Evolutionary conservation across 345 rosid species (phyloP), one percentile per base, ranked within the genome.

Genomic region (Eucalyptus dawsonii): DNA sequence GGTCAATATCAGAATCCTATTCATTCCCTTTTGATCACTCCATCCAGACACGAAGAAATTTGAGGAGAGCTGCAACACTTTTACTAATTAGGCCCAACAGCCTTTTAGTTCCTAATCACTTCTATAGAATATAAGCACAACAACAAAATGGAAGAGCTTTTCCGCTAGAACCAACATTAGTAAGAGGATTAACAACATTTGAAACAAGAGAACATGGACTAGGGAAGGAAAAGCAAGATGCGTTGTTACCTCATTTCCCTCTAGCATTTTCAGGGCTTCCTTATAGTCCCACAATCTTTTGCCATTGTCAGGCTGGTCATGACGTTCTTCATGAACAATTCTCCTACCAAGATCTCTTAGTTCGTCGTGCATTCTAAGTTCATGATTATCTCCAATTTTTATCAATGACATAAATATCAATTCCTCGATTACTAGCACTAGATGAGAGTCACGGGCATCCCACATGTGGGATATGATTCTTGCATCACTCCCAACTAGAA

Each of bases 361-460:
- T 51, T 51, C 56, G 17, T 51, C 56, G 0, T 51, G 56, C 56
- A 51, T 51, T 51, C 19, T 51, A 17, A 51, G 56, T 22, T 51
- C 56, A 0, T 51, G 56, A 0, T 0, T 51, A 51, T 51, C 56
- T 15, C 22, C 56, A 0, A 51, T 17, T 51, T 51, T 51, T 51
- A 51, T 51, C 56, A 51, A 51, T 17, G 56, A 51, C 56, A 51
- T 17, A 17, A 0, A 0, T 51, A 51, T 51, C 22, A 51, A 9
- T 51, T 51, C 56, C 6, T 51, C 56, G 17, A 51, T 51, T 8
- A 21, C 21, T 0, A 15, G 21, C 19, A 0, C 1, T 9, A 1
- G 0, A 6, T 51, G 0, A 0, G 1, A 51, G 22, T 17, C 56
- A 1, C 22, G 3, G 56, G 56, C 7, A 22, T 51, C 56, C 56